Evolutionary conservation across 139 green algal species (phyloP).

Genomic region (Ettlia oleoabundans): DNA sequence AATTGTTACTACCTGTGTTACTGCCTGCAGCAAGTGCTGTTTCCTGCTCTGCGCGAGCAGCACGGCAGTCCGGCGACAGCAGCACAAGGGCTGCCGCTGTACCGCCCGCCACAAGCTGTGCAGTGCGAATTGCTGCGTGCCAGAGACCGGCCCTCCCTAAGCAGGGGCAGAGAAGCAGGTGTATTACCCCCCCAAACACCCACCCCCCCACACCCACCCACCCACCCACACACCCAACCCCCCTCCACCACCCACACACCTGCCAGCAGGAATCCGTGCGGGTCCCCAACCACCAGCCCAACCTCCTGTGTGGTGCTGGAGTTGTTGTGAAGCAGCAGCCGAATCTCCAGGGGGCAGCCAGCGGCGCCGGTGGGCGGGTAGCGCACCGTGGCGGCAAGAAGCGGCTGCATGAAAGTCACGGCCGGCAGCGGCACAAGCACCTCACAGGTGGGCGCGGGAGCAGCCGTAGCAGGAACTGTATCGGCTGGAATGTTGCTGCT

Average conservation of each 20-base stretch:
- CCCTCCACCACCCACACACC: neutral
- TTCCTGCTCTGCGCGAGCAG: too few species aligned
- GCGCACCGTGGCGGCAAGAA: neutral
- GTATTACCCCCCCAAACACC: too few species aligned
- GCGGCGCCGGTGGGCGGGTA: neutral
- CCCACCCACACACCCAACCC: neutral
- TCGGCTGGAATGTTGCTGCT: neutral
- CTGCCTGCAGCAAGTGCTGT: too few species aligned
- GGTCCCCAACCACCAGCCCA: slow-evolving; percentile 12
- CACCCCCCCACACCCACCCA: too few species aligned
- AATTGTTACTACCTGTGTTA: too few species aligned
- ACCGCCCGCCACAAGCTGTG: too few species aligned
- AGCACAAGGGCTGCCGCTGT: too few species aligned
- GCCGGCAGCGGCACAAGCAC: slow-evolving; percentile 27
- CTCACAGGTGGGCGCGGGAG: slow-evolving; percentile 8
- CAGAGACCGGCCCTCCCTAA: too few species aligned
- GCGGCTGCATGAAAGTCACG: neutral
- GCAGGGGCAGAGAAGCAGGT: too few species aligned
- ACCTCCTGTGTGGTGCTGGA: neutral
- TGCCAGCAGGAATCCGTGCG: slow-evolving; percentile 36
- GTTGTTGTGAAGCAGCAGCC: slow-evolving; percentile 15
- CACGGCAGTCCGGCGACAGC: too few species aligned
- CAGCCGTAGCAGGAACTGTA: neutral
- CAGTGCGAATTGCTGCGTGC: too few species aligned
- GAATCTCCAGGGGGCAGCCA: slow-evolving; percentile 4